A percentile compares a stretch with the other conserved stretches of the same genome.
phyloP scores from a whole-genome alignment of 441 rosid genomes.

The Euphorbia schlechtendalii region DNA sequence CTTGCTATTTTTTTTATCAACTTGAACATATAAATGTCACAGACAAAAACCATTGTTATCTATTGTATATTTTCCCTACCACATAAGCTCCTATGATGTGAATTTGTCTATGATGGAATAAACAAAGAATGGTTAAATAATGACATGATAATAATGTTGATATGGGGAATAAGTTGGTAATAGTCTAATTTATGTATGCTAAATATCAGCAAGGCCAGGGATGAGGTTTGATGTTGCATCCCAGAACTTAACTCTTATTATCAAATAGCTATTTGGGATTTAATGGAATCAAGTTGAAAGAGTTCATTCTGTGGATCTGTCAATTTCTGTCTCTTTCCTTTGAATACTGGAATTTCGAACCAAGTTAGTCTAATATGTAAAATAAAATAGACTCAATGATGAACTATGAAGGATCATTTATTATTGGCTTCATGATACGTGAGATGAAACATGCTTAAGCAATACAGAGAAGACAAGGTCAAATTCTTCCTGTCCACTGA shows the following conservation, averaged over 20 bases:
- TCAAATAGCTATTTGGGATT: neutral
- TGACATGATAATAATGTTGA: slow-evolving; percentile 6
- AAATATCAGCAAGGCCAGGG: neutral
- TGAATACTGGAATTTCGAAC: neutral
- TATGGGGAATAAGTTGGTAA: neutral
- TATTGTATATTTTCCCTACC: neutral
- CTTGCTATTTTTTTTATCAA: neutral
- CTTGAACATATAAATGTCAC: neutral
- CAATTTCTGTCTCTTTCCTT: neutral
- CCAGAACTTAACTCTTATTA: neutral
- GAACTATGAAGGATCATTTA: neutral
- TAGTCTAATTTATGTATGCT: neutral
- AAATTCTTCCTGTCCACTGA: neutral
- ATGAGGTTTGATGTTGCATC: neutral
- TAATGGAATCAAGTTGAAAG: neutral
- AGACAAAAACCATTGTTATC: neutral
- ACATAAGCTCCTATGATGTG: neutral
- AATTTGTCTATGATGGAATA: neutral
- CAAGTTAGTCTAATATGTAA: neutral
- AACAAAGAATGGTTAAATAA: neutral
- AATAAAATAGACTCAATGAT: neutral
- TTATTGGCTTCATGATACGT: neutral
- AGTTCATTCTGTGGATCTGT: neutral
- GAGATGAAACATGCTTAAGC: neutral
- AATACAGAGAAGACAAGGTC: neutral